Percentiles rank a stretch among this genome's conserved stretches.
Conservation (phyloP, 352 stramenopile genomes). For the Globisporangium apiculatum region DNA sequence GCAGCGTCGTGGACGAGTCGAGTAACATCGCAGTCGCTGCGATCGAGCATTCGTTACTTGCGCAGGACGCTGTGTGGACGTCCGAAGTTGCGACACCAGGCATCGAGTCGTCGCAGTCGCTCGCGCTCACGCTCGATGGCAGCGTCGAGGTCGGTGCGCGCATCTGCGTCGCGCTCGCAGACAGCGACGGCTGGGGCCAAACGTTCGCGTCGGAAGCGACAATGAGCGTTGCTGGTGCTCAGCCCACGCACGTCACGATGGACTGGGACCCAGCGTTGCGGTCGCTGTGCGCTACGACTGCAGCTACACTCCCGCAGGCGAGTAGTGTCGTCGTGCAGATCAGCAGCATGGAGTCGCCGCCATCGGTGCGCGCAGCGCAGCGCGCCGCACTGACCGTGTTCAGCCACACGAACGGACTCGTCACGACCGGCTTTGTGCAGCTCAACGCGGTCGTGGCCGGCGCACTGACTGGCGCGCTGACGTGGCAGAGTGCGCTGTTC, state of each 20-base stretch:
- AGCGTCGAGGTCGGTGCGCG: constrained; percentile 27
- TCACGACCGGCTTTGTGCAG: constrained; percentile 30
- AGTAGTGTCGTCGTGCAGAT: constrained; percentile 29
- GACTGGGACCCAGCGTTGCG: constrained; percentile 10
- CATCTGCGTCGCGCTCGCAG: constrained; percentile 28
- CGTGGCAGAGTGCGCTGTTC: constrained; percentile 37
- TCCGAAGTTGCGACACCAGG: constrained; percentile 38
- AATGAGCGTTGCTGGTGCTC: constrained; percentile 6
- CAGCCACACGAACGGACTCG: constrained; percentile 39
- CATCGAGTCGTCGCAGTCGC: constrained; percentile 34
- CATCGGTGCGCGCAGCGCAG: constrained; percentile 24
- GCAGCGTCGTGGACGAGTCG: constrained; percentile 40
- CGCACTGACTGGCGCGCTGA: constrained; percentile 24
- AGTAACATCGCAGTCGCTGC: constrained; percentile 30
- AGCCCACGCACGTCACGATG: constrained; percentile 4
- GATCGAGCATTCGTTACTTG: constrained; percentile 26
- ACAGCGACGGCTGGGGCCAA: constrained; percentile 26
- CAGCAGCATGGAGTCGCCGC: constrained; percentile 35
- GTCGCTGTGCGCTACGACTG: constrained; percentile 23
- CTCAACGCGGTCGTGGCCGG: constrained; percentile 31
- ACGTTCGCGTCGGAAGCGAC: constrained; percentile 21
- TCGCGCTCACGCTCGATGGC: constrained; percentile 34
- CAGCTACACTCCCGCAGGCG: constrained; percentile 25
- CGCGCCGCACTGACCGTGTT: constrained; percentile 16
- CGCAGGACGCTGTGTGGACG: constrained; percentile 21